These are phyloP conservation scores for Gaeumannomyces sp. DNA, from an alignment of 2,329 filamentous ascomycete species.

Conservation along the genomic window DNA sequence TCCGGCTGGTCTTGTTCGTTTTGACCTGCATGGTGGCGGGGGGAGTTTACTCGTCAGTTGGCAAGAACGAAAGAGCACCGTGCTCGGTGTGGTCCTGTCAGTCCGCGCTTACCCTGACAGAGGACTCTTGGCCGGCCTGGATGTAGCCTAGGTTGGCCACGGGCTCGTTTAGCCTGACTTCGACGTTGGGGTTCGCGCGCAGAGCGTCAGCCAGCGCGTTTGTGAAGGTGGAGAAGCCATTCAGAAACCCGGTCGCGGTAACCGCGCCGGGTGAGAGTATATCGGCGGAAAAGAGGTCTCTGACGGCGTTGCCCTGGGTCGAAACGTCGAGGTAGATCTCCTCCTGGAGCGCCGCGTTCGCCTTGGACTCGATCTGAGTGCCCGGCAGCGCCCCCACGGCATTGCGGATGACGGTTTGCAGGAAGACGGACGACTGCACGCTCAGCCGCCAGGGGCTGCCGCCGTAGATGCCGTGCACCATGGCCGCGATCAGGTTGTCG, in stretches of 20 bases:
- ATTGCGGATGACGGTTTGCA: background rate
- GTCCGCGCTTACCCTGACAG: background rate
- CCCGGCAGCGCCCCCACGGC: too few species aligned
- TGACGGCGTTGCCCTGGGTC: background rate
- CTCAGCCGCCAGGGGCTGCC: constrained; percentile 81
- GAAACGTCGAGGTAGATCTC: background rate
- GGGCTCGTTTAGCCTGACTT: constrained; percentile 42
- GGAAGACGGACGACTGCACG: constrained; percentile 27
- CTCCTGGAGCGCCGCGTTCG: background rate
- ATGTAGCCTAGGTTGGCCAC: constrained; percentile 30
- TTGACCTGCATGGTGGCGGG: constrained; percentile 3
- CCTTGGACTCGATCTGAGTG: background rate
- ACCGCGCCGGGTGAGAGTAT: background rate
- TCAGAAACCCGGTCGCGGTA: constrained; percentile 36
- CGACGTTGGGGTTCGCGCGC: constrained; percentile 49
- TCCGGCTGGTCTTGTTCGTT: constrained; percentile 12
- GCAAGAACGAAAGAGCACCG: background rate
- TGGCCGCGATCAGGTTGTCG: constrained; percentile 69
- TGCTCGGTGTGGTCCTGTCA: too few species aligned
- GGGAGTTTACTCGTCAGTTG: background rate
- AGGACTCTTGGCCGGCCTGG: background rate
- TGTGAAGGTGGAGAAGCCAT: constrained; percentile 59
- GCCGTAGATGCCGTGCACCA: constrained; percentile 85
- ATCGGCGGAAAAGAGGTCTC: background rate
- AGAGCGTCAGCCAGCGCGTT: constrained; percentile 47